Base-by-base conservation (phyloP, 1,139 yeast genomes). In the Yamadazyma sp. region DNA sequence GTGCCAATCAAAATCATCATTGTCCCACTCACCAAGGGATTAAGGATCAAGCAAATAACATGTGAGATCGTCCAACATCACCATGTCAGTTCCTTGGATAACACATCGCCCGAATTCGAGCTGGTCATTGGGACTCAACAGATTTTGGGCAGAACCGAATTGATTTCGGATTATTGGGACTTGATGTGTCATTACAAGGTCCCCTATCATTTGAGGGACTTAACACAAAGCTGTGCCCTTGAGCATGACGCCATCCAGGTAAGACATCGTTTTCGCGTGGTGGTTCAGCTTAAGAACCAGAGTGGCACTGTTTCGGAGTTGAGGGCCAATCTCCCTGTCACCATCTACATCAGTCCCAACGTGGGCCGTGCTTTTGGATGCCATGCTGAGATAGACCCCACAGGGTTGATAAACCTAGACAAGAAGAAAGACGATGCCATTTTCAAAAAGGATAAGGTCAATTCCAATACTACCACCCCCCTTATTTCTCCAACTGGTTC, bases 281-380 rank as follows among this genome's bases (percentile, higher is more conserved):
- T 71, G 3, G 72, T 83, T 18, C 77, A 76, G 39, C 58, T 84
- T 33, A 64, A 73, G 22, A 83, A 83, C 53, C 66, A 77, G 2
- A 80, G 75, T 45, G 87, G 87, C 1, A 86, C 81, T 53, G 67
- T 76, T 5, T 80, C 86, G 43, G 91, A 84, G 58, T 61, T 83
- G 23, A 64, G 87, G 34, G 87, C 89, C 2, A 80, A 83, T 33
- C 60, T 84, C 36, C 89, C 91, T 0, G 66, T 84, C 2, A 68
- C 65, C 28, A 56, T 84, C 6, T 84, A 79, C 53, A 66, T 81
- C 7, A 77, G 82, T 37, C 77, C 85, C 3, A 69, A 68, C 36
- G 43, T 59, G 17, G 81, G 81, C 4, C 66, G 66, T 29, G 73
- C 79, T 33, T 56, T 66, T 23, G 86, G 83, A 0, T 61, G 77